Conservation (phyloP, 2,329 filamentous ascomycete genomes). For the Xylariales sp. region DNA sequence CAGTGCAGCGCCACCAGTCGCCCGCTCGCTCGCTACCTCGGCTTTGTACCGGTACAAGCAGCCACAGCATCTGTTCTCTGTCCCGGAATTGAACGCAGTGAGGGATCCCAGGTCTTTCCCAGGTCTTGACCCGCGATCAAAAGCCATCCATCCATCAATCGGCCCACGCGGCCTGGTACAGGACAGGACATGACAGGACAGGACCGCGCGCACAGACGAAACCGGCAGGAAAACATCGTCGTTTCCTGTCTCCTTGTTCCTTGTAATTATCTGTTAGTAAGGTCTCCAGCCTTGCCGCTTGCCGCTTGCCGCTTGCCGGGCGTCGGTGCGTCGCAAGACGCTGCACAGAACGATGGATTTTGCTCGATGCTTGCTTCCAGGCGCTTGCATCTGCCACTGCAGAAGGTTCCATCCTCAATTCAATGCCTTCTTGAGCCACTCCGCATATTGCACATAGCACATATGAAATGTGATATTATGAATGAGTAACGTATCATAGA, state of each 20-base stretch:
- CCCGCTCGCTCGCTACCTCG: conserved; percentile 7
- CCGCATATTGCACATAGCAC: background rate
- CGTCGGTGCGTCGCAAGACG: background rate
- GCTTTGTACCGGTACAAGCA: conserved; percentile 14
- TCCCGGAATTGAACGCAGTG: no score
- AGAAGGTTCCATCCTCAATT: background rate
- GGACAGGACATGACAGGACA: no score
- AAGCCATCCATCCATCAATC: background rate
- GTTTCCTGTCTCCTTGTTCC: background rate
- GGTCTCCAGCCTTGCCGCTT: background rate
- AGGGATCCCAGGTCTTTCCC: no score
- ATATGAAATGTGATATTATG: conserved; percentile 5
- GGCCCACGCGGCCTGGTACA: background rate
- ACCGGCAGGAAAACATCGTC: background rate
- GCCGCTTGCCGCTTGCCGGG: background rate
- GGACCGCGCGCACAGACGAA: background rate
- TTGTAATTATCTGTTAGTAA: background rate
- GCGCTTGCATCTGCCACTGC: background rate
- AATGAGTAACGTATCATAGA: background rate
- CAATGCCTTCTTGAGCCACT: background rate
- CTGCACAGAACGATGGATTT: background rate
- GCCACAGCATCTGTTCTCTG: background rate
- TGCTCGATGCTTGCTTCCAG: background rate
- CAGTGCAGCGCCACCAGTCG: conserved; percentile 20
- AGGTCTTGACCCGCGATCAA: no score